Base-by-base conservation (phyloP, 148 eudicot species). In the Nepenthes mirabilis region DNA sequence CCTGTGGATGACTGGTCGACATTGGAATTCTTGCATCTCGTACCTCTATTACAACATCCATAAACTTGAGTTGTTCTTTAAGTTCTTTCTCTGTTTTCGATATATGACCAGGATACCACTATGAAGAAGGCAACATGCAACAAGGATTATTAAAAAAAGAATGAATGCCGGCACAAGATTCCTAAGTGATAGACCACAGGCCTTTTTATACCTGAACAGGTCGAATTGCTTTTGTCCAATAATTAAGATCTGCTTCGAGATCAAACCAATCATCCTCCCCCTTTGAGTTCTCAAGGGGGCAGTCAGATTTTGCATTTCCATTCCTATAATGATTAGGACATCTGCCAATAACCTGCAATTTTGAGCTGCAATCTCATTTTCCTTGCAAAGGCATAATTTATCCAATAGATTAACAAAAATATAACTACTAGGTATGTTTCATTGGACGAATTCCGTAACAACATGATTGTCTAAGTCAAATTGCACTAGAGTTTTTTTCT, bases 41-140 rank as follows among this genome's bases (percentile, higher is more conserved):
- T 23, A 93, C 96, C 75, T 93, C 98, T 66, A 93, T 90, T 53
- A 93, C 99, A 52, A 88, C 99, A 82, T 93, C 99, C 99, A 93
- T 88, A 70, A 93, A 69, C 69, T 84, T 93, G 56, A 93, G 81
- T 69, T 93, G 99, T 66, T 82, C 96, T 79, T 93, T 93, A 43
- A 93, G 98, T 64, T 93, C 95, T 62, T 82, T 88, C 77, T 93
- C 96, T 11, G 99, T 93, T 81, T 88, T 93, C 14, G 91, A 96
- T 68, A 93, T 93, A 79, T 93, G 99, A 62, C 96, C 99, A 43
- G 99, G 99, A 74, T 88, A 93, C 99, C 99, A 93, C 99, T 93
- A 67, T 65, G 36, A 37, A 66, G 53, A 52, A 45, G 52, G 52
- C 0, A 49, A 49, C 8, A 49, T 50, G n/a, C 36, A 33, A 76